Conservation (phyloP, 1,139 yeast genomes). For the Saccharomyces uvarum region DNA sequence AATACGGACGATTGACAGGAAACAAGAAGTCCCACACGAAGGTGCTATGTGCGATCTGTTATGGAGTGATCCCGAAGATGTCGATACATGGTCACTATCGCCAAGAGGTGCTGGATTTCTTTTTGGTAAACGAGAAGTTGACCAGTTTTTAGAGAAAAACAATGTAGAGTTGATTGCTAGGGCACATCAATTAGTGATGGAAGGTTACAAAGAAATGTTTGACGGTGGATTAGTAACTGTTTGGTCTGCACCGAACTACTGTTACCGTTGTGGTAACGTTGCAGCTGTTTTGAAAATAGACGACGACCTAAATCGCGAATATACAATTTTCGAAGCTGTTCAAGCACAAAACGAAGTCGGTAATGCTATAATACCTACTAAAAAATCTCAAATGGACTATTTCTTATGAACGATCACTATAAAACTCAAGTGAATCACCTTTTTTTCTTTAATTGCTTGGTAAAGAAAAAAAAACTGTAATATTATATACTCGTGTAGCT, state of each 20-base stretch:
- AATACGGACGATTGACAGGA: conserved; percentile 76
- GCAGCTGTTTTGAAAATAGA: conserved; percentile 82
- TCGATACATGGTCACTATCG: conserved; percentile 93
- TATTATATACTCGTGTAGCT: not conserved
- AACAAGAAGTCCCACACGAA: conserved; percentile 97
- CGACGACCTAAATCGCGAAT: conserved; percentile 60
- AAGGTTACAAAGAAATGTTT: conserved; percentile 85
- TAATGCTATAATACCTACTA: conserved; percentile 31
- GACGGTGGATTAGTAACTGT: conserved; percentile 84
- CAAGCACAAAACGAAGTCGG: conserved; percentile 32
- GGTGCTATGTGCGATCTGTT: conserved; percentile 97
- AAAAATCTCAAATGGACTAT: conserved; percentile 33
- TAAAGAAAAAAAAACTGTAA: not conserved
- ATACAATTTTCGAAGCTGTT: conserved; percentile 83
- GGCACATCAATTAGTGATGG: conserved; percentile 98
- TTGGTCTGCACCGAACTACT: conserved; percentile 91
- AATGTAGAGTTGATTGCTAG: conserved; percentile 83
- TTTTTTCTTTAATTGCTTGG: not conserved
- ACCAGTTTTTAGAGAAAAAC: conserved; percentile 71
- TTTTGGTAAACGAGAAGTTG: conserved; percentile 81
- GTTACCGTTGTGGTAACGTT: conserved; percentile 91
- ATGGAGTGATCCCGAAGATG: conserved; percentile 97
- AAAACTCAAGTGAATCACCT: not conserved
- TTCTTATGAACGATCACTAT: conserved; percentile 18
- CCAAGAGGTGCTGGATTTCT: conserved; percentile 99